phyloP scores from a whole-genome alignment of 768 basidiomycete species.

The Phylloporus sp. region DNA sequence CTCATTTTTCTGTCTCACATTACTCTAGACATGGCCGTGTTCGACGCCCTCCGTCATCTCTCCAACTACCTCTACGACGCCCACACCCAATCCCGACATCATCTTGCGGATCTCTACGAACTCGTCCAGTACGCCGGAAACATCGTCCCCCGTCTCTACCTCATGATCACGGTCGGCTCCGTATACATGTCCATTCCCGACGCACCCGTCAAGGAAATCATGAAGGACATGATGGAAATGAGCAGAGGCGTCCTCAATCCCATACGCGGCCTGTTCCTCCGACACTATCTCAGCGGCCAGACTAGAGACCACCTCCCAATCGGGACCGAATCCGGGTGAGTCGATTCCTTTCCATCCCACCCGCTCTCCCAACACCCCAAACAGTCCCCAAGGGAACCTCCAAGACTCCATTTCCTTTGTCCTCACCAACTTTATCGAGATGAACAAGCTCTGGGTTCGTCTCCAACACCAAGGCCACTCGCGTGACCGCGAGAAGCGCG shows the following conservation, averaged over 20 bases:
- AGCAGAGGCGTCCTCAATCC: constrained; percentile 95
- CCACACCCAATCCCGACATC: constrained; percentile 85
- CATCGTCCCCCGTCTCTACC: constrained; percentile 88
- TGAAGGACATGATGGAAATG: constrained; percentile 99
- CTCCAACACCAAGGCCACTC: constrained; percentile 98
- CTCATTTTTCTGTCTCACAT: not conserved
- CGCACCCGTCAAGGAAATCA: constrained; percentile 97
- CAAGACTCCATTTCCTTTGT: constrained; percentile 96
- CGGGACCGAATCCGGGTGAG: constrained; percentile 78
- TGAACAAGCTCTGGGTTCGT: constrained; percentile 99
- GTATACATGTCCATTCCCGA: constrained; percentile 99
- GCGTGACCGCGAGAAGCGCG: constrained; percentile 94
- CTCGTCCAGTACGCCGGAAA: constrained; percentile 99
- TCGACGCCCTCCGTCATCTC: constrained; percentile 92
- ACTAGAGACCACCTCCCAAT: constrained; percentile 93
- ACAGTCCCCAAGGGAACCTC: constrained; percentile 79
- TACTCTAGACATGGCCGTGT: constrained; percentile 89
- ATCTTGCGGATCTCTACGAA: constrained; percentile 97
- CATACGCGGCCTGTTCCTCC: constrained; percentile 90
- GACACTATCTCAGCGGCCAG: constrained; percentile 96
- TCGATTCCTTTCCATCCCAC: not conserved
- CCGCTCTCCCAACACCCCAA: not conserved
- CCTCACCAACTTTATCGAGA: constrained; percentile 97
- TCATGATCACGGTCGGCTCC: constrained; percentile 99
- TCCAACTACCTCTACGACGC: constrained; percentile 97